Percentiles rank a stretch among this genome's conserved stretches.
Conservation (phyloP, 805 yeast genomes). For the Cyberlindnera mrakii region DNA sequence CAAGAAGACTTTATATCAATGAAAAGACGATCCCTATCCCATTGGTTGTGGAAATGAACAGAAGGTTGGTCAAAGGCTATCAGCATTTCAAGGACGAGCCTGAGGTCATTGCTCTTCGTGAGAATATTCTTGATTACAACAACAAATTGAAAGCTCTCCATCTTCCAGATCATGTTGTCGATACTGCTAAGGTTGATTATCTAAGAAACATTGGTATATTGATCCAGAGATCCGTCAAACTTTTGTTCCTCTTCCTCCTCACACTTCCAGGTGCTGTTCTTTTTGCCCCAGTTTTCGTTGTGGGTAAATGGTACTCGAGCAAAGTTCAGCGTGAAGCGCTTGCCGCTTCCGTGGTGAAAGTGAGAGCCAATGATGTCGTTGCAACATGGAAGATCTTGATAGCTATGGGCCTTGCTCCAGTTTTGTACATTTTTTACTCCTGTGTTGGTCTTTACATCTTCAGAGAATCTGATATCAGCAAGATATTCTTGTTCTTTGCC, state of each 20-base stretch:
- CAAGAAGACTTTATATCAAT: conserved; percentile 79
- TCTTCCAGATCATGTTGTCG: conserved; percentile 47
- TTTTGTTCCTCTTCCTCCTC: conserved; percentile 49
- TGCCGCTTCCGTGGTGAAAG: conserved; percentile 82
- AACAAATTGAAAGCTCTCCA: conserved; percentile 55
- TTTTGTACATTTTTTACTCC: conserved; percentile 78
- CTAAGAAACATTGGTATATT: conserved; percentile 46
- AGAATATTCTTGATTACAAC: conserved; percentile 67
- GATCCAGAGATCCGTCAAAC: conserved; percentile 48
- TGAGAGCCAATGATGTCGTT: conserved; percentile 86
- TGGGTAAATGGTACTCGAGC: conserved; percentile 68
- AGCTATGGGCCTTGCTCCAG: conserved; percentile 83
- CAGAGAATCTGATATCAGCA: conserved; percentile 28
- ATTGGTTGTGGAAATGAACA: conserved; percentile 82
- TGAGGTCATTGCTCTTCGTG: conserved; percentile 50
- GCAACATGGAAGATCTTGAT: conserved; percentile 97
- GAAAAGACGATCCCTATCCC: conserved; percentile 74
- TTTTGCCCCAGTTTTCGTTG: conserved; percentile 82
- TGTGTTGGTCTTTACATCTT: conserved; percentile 39
- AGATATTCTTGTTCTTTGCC: conserved; percentile 27
- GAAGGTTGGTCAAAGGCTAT: conserved; percentile 81
- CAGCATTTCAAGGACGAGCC: conserved; percentile 68
- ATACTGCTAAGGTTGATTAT: conserved; percentile 44
- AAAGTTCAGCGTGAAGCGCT: conserved; percentile 73
- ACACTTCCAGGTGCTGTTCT: conserved; percentile 86